These are phyloP conservation scores for Suhomyces kunorum DNA, from an alignment of 1,139 yeast species.

Conservation along the genomic window DNA sequence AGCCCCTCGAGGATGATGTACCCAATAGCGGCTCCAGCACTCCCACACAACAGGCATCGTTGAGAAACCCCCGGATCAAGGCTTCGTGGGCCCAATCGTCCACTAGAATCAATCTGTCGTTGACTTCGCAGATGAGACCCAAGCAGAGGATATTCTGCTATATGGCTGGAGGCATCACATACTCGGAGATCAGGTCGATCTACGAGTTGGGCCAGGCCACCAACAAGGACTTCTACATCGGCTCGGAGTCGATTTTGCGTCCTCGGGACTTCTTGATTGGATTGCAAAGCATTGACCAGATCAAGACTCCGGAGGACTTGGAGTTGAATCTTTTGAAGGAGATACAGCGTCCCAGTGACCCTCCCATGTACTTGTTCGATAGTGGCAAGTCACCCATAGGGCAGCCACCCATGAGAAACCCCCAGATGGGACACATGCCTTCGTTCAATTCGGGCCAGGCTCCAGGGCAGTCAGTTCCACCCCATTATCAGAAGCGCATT, in stretches of 20 bases:
- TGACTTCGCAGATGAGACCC: conserved; percentile 34
- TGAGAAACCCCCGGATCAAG: conserved; percentile 73
- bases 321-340: conserved; percentile 36
- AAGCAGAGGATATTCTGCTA: conserved; percentile 76
- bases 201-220: conserved; percentile 66
- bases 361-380: conserved; percentile 41
- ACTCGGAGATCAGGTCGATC: conserved; percentile 75
- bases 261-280: conserved; percentile 59
- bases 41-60: conserved; percentile 34
- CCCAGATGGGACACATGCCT: background rate
- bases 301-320: conserved; percentile 35
- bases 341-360: conserved; percentile 27
- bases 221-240: conserved; percentile 77
- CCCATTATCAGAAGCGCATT: conserved; percentile 29
- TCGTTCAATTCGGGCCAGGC: background rate
- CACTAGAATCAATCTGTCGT: conserved; percentile 25
- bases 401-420: no score
- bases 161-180: conserved; percentile 88
- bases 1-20: conserved; percentile 63
- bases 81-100: conserved; percentile 79
- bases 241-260: conserved; percentile 75
- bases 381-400: conserved; percentile 20
- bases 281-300: conserved; percentile 43
- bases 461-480: background rate
- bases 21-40: conserved; percentile 21